Conservation (phyloP, 495 filamentous ascomycete genomes). For the Astrocystis sublimbata region DNA sequence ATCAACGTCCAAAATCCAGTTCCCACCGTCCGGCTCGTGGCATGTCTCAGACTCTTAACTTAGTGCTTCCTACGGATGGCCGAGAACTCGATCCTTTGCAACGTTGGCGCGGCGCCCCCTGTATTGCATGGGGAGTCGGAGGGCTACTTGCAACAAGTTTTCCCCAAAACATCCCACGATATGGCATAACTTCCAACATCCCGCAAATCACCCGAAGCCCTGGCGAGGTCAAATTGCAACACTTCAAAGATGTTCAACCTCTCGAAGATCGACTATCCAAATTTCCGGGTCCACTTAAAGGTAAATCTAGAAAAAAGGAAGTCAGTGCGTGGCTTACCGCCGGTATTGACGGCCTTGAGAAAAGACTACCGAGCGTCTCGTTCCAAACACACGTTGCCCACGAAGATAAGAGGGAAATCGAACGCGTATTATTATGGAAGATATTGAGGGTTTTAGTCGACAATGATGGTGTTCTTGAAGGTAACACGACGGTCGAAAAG, state of each 20-base stretch:
- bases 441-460: conserved; percentile 78
- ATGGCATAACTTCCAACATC: conserved; percentile 66
- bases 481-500: conserved; percentile 68
- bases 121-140: conserved; percentile 86
- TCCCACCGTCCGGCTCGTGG: conserved; percentile 35
- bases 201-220: conserved; percentile 83
- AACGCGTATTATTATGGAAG: conserved; percentile 88
- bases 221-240: conserved; percentile 77
- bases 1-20: conserved; percentile 27
- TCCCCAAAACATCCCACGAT: conserved; percentile 84
- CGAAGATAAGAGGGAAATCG: conserved; percentile 68
- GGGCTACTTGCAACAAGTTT: conserved; percentile 82
- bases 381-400: conserved; percentile 46
- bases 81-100: conserved; percentile 74
- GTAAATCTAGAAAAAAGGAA: conserved; percentile 95
- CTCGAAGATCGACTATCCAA: conserved; percentile 68
- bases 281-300: conserved; percentile 87
- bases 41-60: conserved; percentile 44
- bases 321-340: conserved; percentile 75
- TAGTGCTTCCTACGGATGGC: conserved; percentile 71
- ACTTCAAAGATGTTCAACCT: conserved; percentile 67
- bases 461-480: conserved; percentile 79
- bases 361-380: conserved; percentile 51
- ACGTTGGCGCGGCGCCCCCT: conserved; percentile 86
- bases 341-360: conserved; percentile 72